Evolutionary conservation across 805 yeast genomes (phyloP), one percentile per base, ranked within the genome.

Genomic region (Zygotorulaspora chibaensis): DNA sequence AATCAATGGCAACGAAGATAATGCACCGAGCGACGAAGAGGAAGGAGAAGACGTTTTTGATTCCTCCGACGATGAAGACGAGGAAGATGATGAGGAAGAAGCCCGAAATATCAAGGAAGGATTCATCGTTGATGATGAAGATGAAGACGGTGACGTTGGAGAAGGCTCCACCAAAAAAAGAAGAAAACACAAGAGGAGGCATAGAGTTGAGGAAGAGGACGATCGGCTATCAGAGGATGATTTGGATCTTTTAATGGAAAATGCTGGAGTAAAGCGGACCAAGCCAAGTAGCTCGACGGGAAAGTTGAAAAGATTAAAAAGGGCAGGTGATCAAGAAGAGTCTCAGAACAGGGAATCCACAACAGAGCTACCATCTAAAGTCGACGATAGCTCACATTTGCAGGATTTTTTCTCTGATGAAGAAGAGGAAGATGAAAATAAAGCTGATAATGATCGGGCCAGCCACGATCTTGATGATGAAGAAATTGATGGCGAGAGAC

Each of bases 181-280:
- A 66, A 67, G 51, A 61, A 65, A 52, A 38, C 54, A 55, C 72
- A 71, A 55, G 68, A 70, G 64, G 67, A 70, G 63, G 68, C 71
- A 66, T 63, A 73, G 61, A 63, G 71, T 61, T 63, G 73, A 65
- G 53, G 73, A 72, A 8, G 78, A 74, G 35, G 77, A 77, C 38
- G 84, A 77, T 52, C 89, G 81, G 53, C 74, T 93, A 42, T 97
- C 93, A 60, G 96, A 91, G 65, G 99, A 93, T 68, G 99, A 93
- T 66, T 75, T 93, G 57, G 98, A 91, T 55, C 76, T 93, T 37
- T 73, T 93, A 46, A 76, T 89, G 78, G 98, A 90, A 67, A 90
- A 88, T 63, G 79, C 93, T 0, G 97, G 97, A 31, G 83, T 79
- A n/a, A 69, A 71, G 30, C 77, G 82, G 16, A 64, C 58, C 1